Conservation (phyloP, 257 asterid genomes). For the Coffea eugenioides region DNA sequence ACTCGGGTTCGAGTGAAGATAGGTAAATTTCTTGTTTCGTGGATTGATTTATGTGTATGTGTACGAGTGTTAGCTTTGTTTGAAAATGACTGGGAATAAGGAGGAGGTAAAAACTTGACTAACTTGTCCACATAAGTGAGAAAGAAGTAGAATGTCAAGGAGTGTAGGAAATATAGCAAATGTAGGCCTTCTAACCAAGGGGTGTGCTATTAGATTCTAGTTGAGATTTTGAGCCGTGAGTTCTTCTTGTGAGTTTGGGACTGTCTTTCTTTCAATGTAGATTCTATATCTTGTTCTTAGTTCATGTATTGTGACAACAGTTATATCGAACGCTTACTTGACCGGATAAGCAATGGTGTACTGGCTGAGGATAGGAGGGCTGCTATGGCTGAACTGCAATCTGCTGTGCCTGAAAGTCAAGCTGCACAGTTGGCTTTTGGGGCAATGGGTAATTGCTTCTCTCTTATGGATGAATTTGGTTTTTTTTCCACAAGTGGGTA, state of each 20-base stretch:
- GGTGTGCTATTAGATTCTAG: background rate
- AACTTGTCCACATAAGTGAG: background rate
- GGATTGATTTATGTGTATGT: background rate
- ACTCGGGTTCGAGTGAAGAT: slow-evolving; percentile 70
- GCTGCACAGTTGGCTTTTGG: slow-evolving; percentile 94
- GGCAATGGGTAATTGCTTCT: slow-evolving; percentile 77
- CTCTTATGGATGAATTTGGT: slow-evolving; percentile 12
- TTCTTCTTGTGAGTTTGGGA: too few relatives aligned
- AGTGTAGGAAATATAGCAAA: background rate
- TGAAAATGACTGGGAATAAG: background rate
- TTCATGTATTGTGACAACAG: slow-evolving; percentile 37
- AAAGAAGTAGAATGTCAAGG: background rate
- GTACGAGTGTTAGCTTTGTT: background rate
- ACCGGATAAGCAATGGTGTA: slow-evolving; percentile 85
- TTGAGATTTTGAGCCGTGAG: background rate
- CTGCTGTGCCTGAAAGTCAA: slow-evolving; percentile 80
- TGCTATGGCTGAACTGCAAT: slow-evolving; percentile 86
- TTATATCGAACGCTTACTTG: slow-evolving; percentile 92
- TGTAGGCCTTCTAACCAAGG: background rate
- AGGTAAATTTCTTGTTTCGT: slow-evolving; percentile 40
- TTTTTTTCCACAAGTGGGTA: slow-evolving; percentile 10
- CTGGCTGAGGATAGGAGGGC: slow-evolving; percentile 90
- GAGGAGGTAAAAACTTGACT: background rate
- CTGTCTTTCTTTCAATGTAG: background rate
- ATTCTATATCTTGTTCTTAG: background rate